phyloP scores from a whole-genome alignment of 441 rosid genomes.

The Populus hybrid region DNA sequence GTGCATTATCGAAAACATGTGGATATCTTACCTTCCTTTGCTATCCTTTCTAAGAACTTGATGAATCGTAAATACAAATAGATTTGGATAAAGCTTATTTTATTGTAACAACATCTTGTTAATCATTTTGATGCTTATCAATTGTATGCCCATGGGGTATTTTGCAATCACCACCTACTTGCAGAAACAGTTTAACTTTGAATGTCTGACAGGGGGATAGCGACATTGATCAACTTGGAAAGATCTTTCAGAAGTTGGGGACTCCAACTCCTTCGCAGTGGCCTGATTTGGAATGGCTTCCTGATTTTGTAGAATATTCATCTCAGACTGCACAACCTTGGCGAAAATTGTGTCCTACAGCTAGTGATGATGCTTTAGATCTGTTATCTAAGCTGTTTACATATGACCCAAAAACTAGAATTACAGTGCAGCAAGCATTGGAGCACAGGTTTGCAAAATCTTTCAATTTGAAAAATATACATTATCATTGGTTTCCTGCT shows the following conservation, averaged over 20 bases:
- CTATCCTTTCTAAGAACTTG: neutral
- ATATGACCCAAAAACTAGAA: constrained; percentile 83
- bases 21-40: too few relatives aligned
- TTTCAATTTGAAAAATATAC: constrained; percentile 4
- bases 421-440: constrained; percentile 76
- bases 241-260: constrained; percentile 90
- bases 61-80: neutral
- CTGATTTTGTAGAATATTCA: constrained; percentile 89
- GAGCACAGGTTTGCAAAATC: constrained; percentile 69
- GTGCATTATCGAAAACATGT: too few relatives aligned
- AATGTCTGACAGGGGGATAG: constrained; percentile 58
- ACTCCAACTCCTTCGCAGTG: constrained; percentile 80
- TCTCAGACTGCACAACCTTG: constrained; percentile 68
- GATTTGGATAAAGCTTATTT: neutral
- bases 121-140: constrained; percentile 1
- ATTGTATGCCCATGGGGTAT: neutral
- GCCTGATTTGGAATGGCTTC: constrained; percentile 80
- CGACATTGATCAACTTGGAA: constrained; percentile 94
- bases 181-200: neutral
- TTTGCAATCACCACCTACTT: neutral
- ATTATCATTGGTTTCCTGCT: constrained; percentile 6
- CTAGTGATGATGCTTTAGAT: constrained; percentile 87
- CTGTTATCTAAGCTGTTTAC: constrained; percentile 75
- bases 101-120: neutral
- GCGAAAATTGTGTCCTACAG: constrained; percentile 70